Conservation (phyloP, 2,329 filamentous ascomycete species). For the Lasiodiplodia sp. region DNA sequence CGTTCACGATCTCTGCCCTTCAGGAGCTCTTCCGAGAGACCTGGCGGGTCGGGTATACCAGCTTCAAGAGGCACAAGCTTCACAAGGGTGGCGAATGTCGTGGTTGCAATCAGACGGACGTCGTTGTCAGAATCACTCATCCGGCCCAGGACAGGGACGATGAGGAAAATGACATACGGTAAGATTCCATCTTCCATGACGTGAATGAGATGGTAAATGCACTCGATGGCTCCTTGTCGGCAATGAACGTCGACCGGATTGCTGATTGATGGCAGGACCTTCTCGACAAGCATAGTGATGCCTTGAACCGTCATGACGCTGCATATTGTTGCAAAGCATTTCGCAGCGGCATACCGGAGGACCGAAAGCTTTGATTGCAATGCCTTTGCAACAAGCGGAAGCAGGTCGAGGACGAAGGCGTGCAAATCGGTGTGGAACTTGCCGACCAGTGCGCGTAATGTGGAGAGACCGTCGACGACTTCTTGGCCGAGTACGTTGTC, state of each 20-base stretch:
- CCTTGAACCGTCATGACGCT: slow-evolving; percentile 94
- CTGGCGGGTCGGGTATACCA: slow-evolving; percentile 94
- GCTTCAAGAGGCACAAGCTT: slow-evolving; percentile 97
- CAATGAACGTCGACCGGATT: slow-evolving; percentile 88
- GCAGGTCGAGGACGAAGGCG: slow-evolving; percentile 79
- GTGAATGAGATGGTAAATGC: slow-evolving; percentile 94
- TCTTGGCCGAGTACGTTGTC: slow-evolving; percentile 84
- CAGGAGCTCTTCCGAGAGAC: slow-evolving; percentile 85
- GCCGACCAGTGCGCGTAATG: slow-evolving; percentile 90
- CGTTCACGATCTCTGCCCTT: slow-evolving; percentile 91
- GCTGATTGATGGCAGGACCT: slow-evolving; percentile 88
- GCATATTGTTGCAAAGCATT: slow-evolving; percentile 96
- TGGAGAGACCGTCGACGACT: slow-evolving; percentile 91
- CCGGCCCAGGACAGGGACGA: slow-evolving; percentile 92
- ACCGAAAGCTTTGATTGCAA: slow-evolving; percentile 89
- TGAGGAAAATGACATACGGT: slow-evolving; percentile 98
- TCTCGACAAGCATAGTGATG: slow-evolving; percentile 94
- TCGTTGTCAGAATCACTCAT: slow-evolving; percentile 99
- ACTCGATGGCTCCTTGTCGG: slow-evolving; percentile 93
- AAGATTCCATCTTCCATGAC: slow-evolving; percentile 97
- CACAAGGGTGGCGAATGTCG: slow-evolving; percentile 94
- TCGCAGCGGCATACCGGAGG: slow-evolving; percentile 94
- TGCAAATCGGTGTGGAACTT: slow-evolving; percentile 79
- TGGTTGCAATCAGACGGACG: slow-evolving; percentile 91
- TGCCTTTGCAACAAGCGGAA: slow-evolving; percentile 86